Evolutionary conservation across 208 protist genomes (phyloP).

Genomic region (Kentomonas sorsogonicus): DNA sequence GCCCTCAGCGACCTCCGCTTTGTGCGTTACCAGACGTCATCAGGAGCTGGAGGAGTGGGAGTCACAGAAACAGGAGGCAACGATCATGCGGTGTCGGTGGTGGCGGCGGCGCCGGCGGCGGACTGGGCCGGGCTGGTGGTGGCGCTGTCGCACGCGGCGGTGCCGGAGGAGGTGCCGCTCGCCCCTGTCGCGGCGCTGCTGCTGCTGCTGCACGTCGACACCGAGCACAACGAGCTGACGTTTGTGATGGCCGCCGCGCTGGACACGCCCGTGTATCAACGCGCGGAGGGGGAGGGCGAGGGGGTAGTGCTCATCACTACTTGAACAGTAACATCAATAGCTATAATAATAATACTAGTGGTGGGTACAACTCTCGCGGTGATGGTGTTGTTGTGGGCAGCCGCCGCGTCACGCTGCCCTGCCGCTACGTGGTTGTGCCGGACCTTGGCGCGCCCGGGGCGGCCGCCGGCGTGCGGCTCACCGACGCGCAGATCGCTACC

Average conservation of each 20-base stretch:
- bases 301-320: too few species aligned
- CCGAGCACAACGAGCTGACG: constrained; percentile 65
- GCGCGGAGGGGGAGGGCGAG: too few species aligned
- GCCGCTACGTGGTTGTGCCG: constrained; percentile 65
- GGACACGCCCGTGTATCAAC: too few species aligned
- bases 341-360: too few species aligned
- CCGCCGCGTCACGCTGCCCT: too few species aligned
- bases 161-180: constrained; percentile 69
- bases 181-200: constrained; percentile 67
- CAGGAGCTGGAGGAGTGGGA: too few species aligned
- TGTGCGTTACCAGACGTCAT: constrained; percentile 37
- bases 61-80: constrained; percentile 10
- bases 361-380: too few species aligned
- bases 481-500: constrained; percentile 30
- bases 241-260: constrained; percentile 54
- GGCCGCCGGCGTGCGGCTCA: constrained; percentile 42
- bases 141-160: constrained; percentile 69
- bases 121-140: constrained; percentile 39
- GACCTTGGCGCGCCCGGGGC: constrained; percentile 23
- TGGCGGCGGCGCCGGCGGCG: constrained; percentile 22
- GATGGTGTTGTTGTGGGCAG: too few species aligned
- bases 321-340: too few species aligned
- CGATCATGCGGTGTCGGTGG: constrained; percentile 17
- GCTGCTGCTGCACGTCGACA: constrained; percentile 58
- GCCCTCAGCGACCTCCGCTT: constrained; percentile 43